Percentiles rank a stretch among this genome's conserved stretches.
phyloP scores from a whole-genome alignment of 345 rosid species.

The Triadica sebifera region DNA sequence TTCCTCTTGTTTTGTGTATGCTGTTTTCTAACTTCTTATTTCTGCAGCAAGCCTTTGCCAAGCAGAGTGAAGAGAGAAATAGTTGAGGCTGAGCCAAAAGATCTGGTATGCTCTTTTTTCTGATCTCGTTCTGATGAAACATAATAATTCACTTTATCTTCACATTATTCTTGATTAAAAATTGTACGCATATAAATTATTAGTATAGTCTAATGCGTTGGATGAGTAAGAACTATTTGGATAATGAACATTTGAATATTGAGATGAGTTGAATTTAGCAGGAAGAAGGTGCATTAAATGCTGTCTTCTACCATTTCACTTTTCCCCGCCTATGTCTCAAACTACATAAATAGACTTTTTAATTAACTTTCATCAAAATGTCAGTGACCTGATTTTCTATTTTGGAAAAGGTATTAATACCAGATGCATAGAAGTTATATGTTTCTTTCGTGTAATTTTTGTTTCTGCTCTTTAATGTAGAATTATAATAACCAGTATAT shows the following conservation, averaged over 20 bases:
- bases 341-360: not conserved
- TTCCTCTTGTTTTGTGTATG: not conserved
- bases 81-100: conserved; percentile 59
- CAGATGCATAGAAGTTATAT: too few relatives aligned
- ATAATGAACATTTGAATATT: not conserved
- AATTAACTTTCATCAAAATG: not conserved
- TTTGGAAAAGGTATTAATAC: not conserved
- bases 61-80: conserved; percentile 78
- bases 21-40: conserved; percentile 10
- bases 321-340: not conserved
- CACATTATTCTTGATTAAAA: too few relatives aligned
- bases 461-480: too few relatives aligned
- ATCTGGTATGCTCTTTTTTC: conserved; percentile 41
- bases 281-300: not conserved
- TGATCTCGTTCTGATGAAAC: not conserved
- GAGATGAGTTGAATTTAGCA: not conserved
- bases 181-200: not conserved
- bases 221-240: not conserved
- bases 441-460: too few relatives aligned
- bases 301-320: not conserved
- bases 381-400: not conserved
- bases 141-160: not conserved
- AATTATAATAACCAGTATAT: too few relatives aligned
- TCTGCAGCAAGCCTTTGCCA: conserved; percentile 61
- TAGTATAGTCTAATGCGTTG: not conserved